These are phyloP conservation scores for Phylloporus rhodoxanthus DNA, from an alignment of 768 basidiomycete species.

Conservation along the genomic window DNA sequence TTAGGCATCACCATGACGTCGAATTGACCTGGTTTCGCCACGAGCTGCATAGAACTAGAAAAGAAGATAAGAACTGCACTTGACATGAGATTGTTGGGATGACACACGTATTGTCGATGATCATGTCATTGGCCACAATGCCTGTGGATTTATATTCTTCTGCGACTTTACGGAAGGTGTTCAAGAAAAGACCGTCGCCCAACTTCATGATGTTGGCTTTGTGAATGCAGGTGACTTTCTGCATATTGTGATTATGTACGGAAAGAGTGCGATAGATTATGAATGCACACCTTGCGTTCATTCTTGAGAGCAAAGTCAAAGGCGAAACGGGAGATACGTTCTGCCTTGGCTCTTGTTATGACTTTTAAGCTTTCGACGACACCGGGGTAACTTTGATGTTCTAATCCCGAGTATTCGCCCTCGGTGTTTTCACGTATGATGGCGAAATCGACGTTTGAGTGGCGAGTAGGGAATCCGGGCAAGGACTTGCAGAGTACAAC, in stretches of 20 bases:
- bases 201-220: constrained; percentile 99
- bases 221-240: constrained; percentile 99
- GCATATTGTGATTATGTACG: constrained; percentile 1
- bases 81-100: background rate
- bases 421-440: constrained; percentile 99
- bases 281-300: constrained; percentile 73
- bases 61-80: background rate
- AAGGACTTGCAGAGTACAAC: constrained; percentile 98
- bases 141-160: constrained; percentile 94
- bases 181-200: constrained; percentile 97
- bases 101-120: constrained; percentile 92
- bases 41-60: constrained; percentile 95
- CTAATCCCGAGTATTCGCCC: constrained; percentile 98
- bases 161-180: constrained; percentile 93
- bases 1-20: constrained; percentile 99
- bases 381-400: constrained; percentile 96
- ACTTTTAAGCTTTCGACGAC: constrained; percentile 98
- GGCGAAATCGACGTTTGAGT: constrained; percentile 95
- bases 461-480: constrained; percentile 92
- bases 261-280: background rate
- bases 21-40: constrained; percentile 91
- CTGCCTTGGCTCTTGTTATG: constrained; percentile 89
- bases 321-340: constrained; percentile 94
- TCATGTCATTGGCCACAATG: constrained; percentile 95
- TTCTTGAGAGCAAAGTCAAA: constrained; percentile 99